phyloP scores from a whole-genome alignment of 73 alveolate species.

The Paraurostyla sp. region DNA sequence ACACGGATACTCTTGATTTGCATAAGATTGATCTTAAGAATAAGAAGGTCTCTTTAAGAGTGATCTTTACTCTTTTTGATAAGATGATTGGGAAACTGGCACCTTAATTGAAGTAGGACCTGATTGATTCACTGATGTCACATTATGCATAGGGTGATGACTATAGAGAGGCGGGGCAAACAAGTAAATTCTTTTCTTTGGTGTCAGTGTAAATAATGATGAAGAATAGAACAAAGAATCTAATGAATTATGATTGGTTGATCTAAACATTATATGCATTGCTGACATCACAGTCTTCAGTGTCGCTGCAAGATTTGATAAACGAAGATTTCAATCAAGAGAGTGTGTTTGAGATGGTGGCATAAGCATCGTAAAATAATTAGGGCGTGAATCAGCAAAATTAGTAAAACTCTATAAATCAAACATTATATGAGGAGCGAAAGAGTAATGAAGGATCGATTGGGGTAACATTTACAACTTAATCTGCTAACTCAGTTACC shows the following conservation, averaged over 20 bases:
- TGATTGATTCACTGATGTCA: neutral
- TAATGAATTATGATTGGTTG: conserved; percentile 31
- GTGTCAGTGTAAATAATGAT: neutral
- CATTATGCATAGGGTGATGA: conserved; percentile 52
- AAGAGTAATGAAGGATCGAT: too few species aligned
- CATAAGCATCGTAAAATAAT: neutral
- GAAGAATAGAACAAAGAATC: neutral
- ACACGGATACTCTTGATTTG: neutral
- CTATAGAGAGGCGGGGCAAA: conserved; percentile 30
- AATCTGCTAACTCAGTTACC: too few species aligned
- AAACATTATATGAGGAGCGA: too few species aligned
- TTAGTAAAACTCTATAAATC: neutral
- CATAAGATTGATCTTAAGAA: neutral
- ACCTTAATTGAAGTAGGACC: neutral
- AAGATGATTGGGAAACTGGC: conserved; percentile 19
- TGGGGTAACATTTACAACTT: too few species aligned
- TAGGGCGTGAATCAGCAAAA: neutral
- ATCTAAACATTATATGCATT: neutral
- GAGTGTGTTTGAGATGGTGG: neutral
- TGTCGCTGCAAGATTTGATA: conserved; percentile 14
- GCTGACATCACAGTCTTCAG: neutral
- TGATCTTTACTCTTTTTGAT: conserved; percentile 1
- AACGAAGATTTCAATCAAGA: conserved; percentile 11
- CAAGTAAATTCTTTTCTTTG: neutral
- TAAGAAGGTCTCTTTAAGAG: neutral